Conservation (phyloP, 495 filamentous ascomycete genomes). For the Penicilliopsis zonata region DNA sequence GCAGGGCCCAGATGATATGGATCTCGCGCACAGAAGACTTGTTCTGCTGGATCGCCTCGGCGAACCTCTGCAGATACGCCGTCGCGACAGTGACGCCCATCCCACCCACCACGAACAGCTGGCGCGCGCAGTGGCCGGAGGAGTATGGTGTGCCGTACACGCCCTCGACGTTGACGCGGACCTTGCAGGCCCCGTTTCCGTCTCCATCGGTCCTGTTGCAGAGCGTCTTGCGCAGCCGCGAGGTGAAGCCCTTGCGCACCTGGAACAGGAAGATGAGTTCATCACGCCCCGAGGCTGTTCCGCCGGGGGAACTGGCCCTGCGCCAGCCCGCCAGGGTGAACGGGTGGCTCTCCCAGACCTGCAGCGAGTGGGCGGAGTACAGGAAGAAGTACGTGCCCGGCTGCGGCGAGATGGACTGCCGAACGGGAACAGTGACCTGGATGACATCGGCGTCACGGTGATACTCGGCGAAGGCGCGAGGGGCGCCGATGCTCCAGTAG, state of each 20-base stretch:
- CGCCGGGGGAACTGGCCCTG: too few species aligned
- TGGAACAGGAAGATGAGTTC: constrained; percentile 9
- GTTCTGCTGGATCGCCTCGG: too few species aligned
- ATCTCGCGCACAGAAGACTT: too few species aligned
- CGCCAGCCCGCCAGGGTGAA: constrained; percentile 28
- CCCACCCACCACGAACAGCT: constrained; percentile 36
- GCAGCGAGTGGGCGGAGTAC: not conserved
- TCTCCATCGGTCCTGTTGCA: not conserved
- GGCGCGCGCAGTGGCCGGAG: constrained; percentile 19
- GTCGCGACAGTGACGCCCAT: constrained; percentile 24
- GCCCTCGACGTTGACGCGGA: constrained; percentile 26
- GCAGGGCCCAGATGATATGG: too few species aligned
- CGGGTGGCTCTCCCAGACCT: constrained; percentile 34
- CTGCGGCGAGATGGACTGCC: not conserved
- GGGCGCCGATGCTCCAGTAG: not conserved
- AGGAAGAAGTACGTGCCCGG: not conserved
- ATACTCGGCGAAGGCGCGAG: not conserved
- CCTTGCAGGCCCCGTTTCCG: not conserved
- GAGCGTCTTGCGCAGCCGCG: constrained; percentile 10
- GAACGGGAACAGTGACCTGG: not conserved
- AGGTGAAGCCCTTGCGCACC: constrained; percentile 18
- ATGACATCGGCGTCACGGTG: not conserved
- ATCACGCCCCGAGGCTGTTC: too few species aligned
- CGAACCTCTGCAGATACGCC: too few species aligned
- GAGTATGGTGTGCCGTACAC: constrained; percentile 30